Base-by-base conservation (phyloP, 2,329 filamentous ascomycete species). In the Talaromyces sp. region DNA sequence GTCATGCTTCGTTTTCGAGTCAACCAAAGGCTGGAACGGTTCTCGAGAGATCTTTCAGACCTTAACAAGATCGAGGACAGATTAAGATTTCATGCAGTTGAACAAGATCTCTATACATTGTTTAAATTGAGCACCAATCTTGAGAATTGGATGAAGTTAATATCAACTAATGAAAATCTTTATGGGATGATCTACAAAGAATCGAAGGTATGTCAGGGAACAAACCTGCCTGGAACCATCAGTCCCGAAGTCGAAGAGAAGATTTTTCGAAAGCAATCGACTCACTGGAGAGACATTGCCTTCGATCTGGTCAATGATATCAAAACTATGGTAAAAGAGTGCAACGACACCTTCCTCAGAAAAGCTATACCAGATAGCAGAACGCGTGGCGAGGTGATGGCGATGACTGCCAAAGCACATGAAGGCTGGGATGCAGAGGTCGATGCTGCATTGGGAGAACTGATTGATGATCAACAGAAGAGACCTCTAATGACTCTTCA, bases 291-390 rank as follows among this genome's bases (percentile, higher is more conserved):
- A 10, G 45, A 45, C 36, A 35, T 39, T 11, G 31, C 53, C 13
- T 48, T 48, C 21, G 48, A 45, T 19, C 7, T 53, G 22, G 53
- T 60, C 0, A 53, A 57, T 33, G 60, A 61, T 13, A 53, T 56
- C 22, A 61, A 59, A 46, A 17, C 13, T 5, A 11, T 48, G 25
- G 53, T 51, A 17, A 39, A 53, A 31, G 37, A 57, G 15, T 57
- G 56, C 15, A 45, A 61, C 33, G 56, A 56, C 5, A 37, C 58
- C 6, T 58, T 61, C 11, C 28, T 60, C 2, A 21, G 39, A 36
- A 39, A 25, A n/a, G 61, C 61, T n/a, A 59, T 62, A 17, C 59
- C 59, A n/a, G 60, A 61, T 22, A 56, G 51, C 25, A 58, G 52
- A 28, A 56, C 60, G 9, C 56, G 61, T 10, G 36, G 58, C 13